Evolutionary conservation across 208 protist genomes (phyloP), one percentile per base, ranked within the genome.

Genomic region (Plasmodiophora brassicae): DNA sequence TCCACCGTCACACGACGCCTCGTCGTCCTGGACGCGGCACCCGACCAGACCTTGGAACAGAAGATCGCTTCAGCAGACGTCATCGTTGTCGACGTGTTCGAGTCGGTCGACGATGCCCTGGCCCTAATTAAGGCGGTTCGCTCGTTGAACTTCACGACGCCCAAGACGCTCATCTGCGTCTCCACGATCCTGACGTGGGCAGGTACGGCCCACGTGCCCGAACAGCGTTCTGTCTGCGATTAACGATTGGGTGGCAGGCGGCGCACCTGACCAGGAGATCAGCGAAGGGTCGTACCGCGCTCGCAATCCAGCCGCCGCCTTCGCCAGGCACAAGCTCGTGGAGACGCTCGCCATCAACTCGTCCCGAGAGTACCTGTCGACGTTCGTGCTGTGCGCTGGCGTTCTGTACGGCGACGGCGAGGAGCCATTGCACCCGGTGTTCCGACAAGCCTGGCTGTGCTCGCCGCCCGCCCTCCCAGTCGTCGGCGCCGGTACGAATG

Each of bases 291-390:
- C 5, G 14, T 78, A 44, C 65, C 65, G 65, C 5, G n/a, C 32
- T 32, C 5, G 65, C 32, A 5, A 38, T 8, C 65, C 65, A 8
- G n/a, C n/a, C 10, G 5, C 65, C 5, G 65, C 65, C 32, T 5
- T 5, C n/a, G 5, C n/a, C 20, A n/a, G 65, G 5, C 65, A 78
- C 41, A 78, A 78, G 41, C 65, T 78, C 65, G 10, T 78, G 65
- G 65, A 78, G 65, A 78, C 65, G 41, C 41, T 78, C 32, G 41
- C n/a, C 14, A 32, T 78, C 65, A 78, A 78, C 65, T 78, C 65
- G 5, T 78, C 65, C 14, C 5, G 65, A 32, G 14, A 78, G 32
- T 38, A 44, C 14, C 20, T 78, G n/a, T 36, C 14, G 14, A 78
- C 65, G 65, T 5, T 32, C n/a, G 65, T 78, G n/a, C 5, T 78